Base-by-base conservation (phyloP, 768 basidiomycete genomes). In the Pleurotus salmoneostramineus region DNA sequence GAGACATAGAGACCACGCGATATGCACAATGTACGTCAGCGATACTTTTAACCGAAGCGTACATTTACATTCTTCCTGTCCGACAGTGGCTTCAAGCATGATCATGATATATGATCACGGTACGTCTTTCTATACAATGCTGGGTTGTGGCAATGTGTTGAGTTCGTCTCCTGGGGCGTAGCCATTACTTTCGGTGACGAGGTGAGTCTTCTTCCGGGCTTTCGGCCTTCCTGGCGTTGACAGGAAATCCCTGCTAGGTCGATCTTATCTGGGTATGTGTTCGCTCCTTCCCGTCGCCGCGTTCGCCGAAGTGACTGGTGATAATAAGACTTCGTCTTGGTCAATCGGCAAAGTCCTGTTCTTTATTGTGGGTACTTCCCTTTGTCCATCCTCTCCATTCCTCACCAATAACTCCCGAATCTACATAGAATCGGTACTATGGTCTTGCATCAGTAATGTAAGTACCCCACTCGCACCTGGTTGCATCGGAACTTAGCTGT, bases 31-130 rank as follows among this genome's bases (percentile, higher is more conserved):
- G 80, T 80, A 64, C 63, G 77, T 64, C 11, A 17, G 12, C 49
- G 2, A 15, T 45, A 8, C 33, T 27, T 45, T 4, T 59, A 33
- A 10, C 6, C 33, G 14, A 33, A 21, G 10, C 59, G n/a, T 31
- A 36, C 48, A 45, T 58, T 15, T 15, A 6, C 15, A 17, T n/a
- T 45, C 35, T 14, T 27, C n/a, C 40, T 55, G 27, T 27, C 56
- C 36, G 15, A 6, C 61, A 85, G 83, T 85, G 63, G 76, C 79
- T 4, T 78, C 81, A 5, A 79, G 76, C 46, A 65, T 70, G 32
- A 80, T 85, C 61, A 78, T 85, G 31, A 58, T 83, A 32, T 83
- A 72, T 58, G 83, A 85, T 62, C 81, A 84, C 65, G 15, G 83
- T 83, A 60, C 60, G 82, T 70, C 32, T 37, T 3, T 12, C 11